These are phyloP conservation scores for Pezicula radicicola DNA, from an alignment of 2,329 filamentous ascomycete species.

Conservation along the genomic window DNA sequence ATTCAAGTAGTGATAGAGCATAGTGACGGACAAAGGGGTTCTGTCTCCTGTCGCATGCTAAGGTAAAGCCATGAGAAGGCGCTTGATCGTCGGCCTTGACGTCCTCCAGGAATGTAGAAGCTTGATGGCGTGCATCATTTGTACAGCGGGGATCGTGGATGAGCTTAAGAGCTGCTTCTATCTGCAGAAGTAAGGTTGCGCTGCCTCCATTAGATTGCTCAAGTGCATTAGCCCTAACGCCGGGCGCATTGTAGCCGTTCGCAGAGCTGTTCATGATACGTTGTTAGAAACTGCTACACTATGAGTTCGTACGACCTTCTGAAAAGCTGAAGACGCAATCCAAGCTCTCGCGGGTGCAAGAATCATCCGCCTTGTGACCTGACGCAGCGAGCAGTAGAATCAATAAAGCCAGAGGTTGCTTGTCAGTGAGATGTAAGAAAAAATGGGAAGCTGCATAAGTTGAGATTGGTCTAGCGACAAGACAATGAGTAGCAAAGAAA, in stretches of 20 bases:
- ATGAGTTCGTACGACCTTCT: background rate
- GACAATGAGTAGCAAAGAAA: no score
- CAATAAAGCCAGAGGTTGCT: no score
- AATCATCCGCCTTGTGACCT: no score
- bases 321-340: background rate
- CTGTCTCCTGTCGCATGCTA: slow-evolving; percentile 74
- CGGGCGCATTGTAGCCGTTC: slow-evolving; percentile 14
- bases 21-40: slow-evolving; percentile 87
- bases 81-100: slow-evolving; percentile 79
- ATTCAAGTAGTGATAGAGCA: slow-evolving; percentile 86
- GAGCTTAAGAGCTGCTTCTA: slow-evolving; percentile 81
- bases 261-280: slow-evolving; percentile 13
- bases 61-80: slow-evolving; percentile 77
- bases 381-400: no score
- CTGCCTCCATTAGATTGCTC: slow-evolving; percentile 34
- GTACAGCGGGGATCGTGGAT: slow-evolving; percentile 80
- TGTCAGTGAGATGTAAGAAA: no score
- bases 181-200: slow-evolving; percentile 56
- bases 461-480: no score
- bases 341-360: no score
- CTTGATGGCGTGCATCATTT: slow-evolving; percentile 79
- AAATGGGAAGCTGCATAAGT: no score
- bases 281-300: background rate
- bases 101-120: slow-evolving; percentile 80
- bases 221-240: slow-evolving; percentile 7